These are phyloP conservation scores for Trichoderma parareesei DNA, from an alignment of 495 filamentous ascomycete genomes.

Conservation along the genomic window DNA sequence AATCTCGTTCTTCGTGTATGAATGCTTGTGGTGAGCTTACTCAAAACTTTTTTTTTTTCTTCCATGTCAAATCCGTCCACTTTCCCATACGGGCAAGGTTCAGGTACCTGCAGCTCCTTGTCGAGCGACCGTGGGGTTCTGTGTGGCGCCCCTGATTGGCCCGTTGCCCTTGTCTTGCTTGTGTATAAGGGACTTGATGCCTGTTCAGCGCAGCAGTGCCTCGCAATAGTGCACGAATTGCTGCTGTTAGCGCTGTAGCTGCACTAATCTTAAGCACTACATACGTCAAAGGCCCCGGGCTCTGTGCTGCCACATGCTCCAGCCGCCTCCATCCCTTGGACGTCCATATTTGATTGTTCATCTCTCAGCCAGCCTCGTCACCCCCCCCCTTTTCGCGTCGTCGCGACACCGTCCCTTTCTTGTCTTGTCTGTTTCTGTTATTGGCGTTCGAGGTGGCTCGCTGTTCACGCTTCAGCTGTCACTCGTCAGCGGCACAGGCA, in stretches of 20 bases:
- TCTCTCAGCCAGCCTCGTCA: neutral
- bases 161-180: neutral
- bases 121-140: neutral
- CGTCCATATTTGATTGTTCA: neutral
- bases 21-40: neutral
- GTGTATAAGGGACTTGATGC: neutral
- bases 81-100: constrained; percentile 13
- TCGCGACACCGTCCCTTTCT: neutral
- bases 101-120: neutral
- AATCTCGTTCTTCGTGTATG: neutral
- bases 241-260: too few species aligned
- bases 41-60: constrained; percentile 10
- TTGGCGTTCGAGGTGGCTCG: neutral
- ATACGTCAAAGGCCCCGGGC: neutral
- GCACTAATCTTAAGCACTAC: neutral
- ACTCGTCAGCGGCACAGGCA: neutral
- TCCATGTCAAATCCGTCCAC: neutral
- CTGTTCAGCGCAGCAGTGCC: neutral
- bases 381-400: neutral
- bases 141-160: constrained; percentile 1
- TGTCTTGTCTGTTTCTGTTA: too few species aligned
- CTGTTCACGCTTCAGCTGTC: neutral
- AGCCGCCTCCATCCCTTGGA: neutral
- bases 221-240: neutral
- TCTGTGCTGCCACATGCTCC: neutral